Evolutionary conservation across 345 rosid genomes (phyloP).

Genomic region (Diplotaxis tenuifolia): DNA sequence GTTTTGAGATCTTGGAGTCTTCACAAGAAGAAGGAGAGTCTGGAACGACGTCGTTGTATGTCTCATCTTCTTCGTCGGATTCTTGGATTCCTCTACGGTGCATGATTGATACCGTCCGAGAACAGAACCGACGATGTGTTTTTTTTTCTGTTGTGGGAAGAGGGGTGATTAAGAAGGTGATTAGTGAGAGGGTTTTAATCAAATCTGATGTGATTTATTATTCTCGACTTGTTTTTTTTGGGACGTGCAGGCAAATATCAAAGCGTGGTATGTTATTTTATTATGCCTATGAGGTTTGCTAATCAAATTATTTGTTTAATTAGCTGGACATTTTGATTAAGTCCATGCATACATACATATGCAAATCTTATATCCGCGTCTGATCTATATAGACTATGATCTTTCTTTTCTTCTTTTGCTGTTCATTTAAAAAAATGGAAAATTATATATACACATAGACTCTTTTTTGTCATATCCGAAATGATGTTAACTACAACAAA

Average conservation of each 20-base stretch:
- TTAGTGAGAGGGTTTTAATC: slow-evolving; percentile 41
- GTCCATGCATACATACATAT: slow-evolving; percentile 39
- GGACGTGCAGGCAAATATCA: slow-evolving; percentile 45
- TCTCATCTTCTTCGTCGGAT: slow-evolving; percentile 41
- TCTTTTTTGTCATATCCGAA: background rate
- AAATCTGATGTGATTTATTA: slow-evolving; percentile 33
- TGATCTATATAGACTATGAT: slow-evolving; percentile 8
- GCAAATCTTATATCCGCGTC: slow-evolving; percentile 23
- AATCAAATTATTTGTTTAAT: slow-evolving; percentile 29
- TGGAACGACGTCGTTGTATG: slow-evolving; percentile 37
- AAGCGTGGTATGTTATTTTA: slow-evolving; percentile 28
- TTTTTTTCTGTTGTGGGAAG: background rate
- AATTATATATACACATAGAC: background rate
- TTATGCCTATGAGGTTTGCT: slow-evolving; percentile 14
- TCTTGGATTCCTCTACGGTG: slow-evolving; percentile 33
- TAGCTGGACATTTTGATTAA: slow-evolving; percentile 40
- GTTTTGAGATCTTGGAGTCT: slow-evolving; percentile 39
- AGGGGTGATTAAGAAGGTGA: slow-evolving; percentile 32
- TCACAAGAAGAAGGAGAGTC: slow-evolving; percentile 53
- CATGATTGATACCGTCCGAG: slow-evolving; percentile 28
- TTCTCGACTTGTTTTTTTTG: slow-evolving; percentile 29
- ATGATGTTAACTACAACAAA: background rate
- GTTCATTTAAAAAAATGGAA: background rate
- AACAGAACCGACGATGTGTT: background rate
- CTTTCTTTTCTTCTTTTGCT: background rate